phyloP scores from a whole-genome alignment of 208 protist genomes.

The Vickermania ingenoplastis region DNA sequence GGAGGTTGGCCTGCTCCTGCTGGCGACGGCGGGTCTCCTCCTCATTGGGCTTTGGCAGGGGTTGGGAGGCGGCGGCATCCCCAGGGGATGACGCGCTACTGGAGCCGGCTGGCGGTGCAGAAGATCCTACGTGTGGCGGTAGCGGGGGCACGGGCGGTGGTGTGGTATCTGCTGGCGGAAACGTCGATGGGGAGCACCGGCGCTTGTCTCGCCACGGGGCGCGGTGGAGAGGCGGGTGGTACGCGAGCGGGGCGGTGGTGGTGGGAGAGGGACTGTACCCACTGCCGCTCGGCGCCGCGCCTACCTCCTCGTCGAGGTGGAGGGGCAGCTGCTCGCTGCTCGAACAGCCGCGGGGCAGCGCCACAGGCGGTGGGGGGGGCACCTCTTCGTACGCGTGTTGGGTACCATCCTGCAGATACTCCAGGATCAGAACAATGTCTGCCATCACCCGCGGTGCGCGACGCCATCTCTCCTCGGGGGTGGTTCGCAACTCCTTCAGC shows the following conservation, averaged over 20 bases:
- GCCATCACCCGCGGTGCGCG: constrained; percentile 46
- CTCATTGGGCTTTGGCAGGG: background rate
- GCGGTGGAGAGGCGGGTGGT: background rate
- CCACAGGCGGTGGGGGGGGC: no score
- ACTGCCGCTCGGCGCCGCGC: background rate
- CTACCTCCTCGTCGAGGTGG: background rate
- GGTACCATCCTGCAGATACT: constrained; percentile 45
- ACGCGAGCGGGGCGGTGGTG: background rate
- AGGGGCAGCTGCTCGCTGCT: background rate
- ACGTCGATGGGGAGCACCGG: background rate
- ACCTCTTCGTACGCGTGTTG: constrained; percentile 68
- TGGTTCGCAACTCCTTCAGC: constrained; percentile 26
- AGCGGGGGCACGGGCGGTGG: no score
- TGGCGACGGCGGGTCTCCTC: constrained; percentile 6
- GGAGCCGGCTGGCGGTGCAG: background rate
- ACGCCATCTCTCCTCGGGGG: constrained; percentile 41
- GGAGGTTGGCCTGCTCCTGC: constrained; percentile 2
- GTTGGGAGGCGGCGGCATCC: background rate
- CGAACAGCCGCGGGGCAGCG: background rate
- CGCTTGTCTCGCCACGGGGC: background rate
- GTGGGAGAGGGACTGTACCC: background rate
- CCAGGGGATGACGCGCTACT: background rate
- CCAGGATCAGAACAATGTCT: constrained; percentile 70
- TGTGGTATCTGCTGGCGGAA: background rate
- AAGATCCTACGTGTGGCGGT: no score